A percentile compares a stretch with the other conserved stretches of the same genome.
Conservation (phyloP, 768 basidiomycete species). For the Kwoniella mangroviensis region DNA sequence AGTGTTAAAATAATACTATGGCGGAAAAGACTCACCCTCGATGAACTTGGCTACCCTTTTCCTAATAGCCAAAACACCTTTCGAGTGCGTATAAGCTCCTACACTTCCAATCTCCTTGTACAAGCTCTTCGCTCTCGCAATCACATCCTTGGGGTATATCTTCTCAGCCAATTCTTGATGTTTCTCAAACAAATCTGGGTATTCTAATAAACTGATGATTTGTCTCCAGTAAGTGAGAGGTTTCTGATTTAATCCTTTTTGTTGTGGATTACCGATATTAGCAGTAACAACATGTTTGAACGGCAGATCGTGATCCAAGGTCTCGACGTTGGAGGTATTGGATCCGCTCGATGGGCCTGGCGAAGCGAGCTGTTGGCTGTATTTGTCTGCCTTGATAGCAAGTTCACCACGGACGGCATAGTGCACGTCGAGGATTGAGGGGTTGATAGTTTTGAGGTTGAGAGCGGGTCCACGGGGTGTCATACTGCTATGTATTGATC, state of each 20-base stretch:
- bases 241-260: conserved; percentile 88
- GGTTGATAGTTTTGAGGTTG: conserved; percentile 76
- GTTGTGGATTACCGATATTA: conserved; percentile 98
- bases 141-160: conserved; percentile 82
- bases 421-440: conserved; percentile 80
- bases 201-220: conserved; percentile 90
- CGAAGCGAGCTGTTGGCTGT: conserved; percentile 67
- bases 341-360: background rate
- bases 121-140: conserved; percentile 81
- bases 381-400: conserved; percentile 87
- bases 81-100: conserved; percentile 94
- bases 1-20: background rate
- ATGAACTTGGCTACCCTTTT: conserved; percentile 89
- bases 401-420: conserved; percentile 98
- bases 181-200: conserved; percentile 78
- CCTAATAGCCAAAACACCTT: conserved; percentile 87
- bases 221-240: conserved; percentile 91
- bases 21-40: conserved; percentile 66
- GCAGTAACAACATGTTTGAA: conserved; percentile 88
- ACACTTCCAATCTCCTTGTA: conserved; percentile 83
- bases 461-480: conserved; percentile 58
- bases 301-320: conserved; percentile 62
- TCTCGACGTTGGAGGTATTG: conserved; percentile 6
- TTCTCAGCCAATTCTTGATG: conserved; percentile 64
- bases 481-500: conserved; percentile 19